Base-by-base conservation (phyloP, 805 yeast species). In the Starmerella geochares region DNA sequence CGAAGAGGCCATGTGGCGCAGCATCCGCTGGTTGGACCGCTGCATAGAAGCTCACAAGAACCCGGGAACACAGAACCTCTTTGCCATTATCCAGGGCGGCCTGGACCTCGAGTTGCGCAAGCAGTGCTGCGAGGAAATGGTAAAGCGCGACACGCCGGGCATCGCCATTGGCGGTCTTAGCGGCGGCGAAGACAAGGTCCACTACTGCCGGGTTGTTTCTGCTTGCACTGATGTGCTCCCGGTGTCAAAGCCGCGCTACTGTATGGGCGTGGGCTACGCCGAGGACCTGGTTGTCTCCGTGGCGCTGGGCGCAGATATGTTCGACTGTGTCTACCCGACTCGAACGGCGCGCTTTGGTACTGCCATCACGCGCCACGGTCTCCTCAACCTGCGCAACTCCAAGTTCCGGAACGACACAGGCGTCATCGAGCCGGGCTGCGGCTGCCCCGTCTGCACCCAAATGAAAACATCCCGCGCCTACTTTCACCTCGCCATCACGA, bases 231-330 rank as follows among this genome's bases (percentile, higher is more conserved):
- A 65, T 32, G 53, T 67, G 13, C 60, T 71, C 7, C 74, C 74
- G 10, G 62, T 64, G 33, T 51, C 61, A 50, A 71, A 71, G 56
- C 75, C 75, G 0, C 61, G 72, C 17, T 71, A 71, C 53, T 69
- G 72, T 55, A 71, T 71, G 74, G 74, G 74, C 14, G 72, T 71
- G 4, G 74, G 74, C 16, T 71, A 71, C 48, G 75, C 75, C 7
- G 74, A 71, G 52, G 74, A 71, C 52, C 58, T 71, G 53, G 70
- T 71, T 4, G 75, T 71, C 7, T 65, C 70, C 1, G 75, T 71
- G 5, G 74, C 74, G 2, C 62, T 71, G 35, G 74, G 74, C 1
- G 74, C 73, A 2, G 74, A 71, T 52, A 58, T 71, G 62, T 71
- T 71, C 56, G 74, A 71, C 52, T 71, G 74, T 48, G 74, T 71